These are phyloP conservation scores for Blumeria hordei DNA, from an alignment of 2,329 filamentous ascomycete genomes.

Conservation along the genomic window DNA sequence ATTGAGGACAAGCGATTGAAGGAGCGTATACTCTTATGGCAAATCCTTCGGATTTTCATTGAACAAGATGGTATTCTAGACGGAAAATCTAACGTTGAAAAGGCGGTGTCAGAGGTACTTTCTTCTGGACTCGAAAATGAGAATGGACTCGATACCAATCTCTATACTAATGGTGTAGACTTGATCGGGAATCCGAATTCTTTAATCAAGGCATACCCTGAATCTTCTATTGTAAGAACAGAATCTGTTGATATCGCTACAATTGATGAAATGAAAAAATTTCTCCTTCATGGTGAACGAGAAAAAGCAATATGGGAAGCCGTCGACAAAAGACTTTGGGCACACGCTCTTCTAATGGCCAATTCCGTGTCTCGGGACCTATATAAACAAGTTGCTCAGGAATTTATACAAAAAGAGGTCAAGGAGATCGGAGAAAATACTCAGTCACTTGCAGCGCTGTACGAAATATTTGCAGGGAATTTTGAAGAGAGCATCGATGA, in stretches of 20 bases:
- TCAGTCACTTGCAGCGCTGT: slow-evolving; percentile 72
- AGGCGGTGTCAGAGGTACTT: slow-evolving; percentile 51
- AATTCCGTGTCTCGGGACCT: slow-evolving; percentile 52
- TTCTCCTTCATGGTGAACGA: slow-evolving; percentile 56
- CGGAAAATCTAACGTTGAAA: slow-evolving; percentile 44
- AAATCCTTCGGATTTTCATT: slow-evolving; percentile 55
- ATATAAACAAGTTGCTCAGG: slow-evolving; percentile 83
- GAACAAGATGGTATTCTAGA: slow-evolving; percentile 72
- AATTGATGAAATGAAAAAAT: slow-evolving; percentile 46
- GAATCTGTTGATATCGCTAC: slow-evolving; percentile 47
- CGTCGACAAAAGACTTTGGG: slow-evolving; percentile 85
- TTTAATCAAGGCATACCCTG: not conserved
- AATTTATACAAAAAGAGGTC: slow-evolving; percentile 89
- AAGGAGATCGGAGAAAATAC: slow-evolving; percentile 58
- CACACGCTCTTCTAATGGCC: slow-evolving; percentile 80
- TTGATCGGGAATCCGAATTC: slow-evolving; percentile 18
- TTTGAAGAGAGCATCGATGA: slow-evolving; percentile 88
- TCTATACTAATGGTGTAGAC: slow-evolving; percentile 17
- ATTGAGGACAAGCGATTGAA: slow-evolving; percentile 46
- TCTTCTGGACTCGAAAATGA: slow-evolving; percentile 27
- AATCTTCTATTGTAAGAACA: slow-evolving; percentile 19
- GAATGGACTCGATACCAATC: slow-evolving; percentile 8
- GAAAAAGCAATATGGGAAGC: slow-evolving; percentile 86
- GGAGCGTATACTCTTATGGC: slow-evolving; percentile 72
- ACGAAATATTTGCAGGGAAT: slow-evolving; percentile 85